A percentile compares a stretch with the other conserved stretches of the same genome.
These are phyloP conservation scores for Helotiales sp. DNA, from an alignment of 2,329 filamentous ascomycete genomes.

Conservation along the genomic window DNA sequence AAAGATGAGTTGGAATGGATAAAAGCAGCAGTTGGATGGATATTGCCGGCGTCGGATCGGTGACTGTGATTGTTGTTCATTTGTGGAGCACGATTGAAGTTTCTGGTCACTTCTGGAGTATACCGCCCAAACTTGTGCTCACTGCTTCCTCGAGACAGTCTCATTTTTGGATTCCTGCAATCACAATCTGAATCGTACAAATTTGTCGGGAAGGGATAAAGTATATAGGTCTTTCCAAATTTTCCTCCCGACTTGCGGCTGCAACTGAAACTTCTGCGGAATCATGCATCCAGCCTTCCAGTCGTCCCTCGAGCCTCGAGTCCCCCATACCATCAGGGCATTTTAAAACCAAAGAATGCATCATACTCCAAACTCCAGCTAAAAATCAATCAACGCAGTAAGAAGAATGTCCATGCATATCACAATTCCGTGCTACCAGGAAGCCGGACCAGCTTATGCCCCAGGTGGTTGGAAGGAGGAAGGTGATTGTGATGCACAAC, in stretches of 20 bases:
- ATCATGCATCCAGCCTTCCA: neutral
- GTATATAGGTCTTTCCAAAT: neutral
- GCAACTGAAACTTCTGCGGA: neutral
- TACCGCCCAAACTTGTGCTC: neutral
- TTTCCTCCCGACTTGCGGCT: neutral
- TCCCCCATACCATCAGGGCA: neutral
- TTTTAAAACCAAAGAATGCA: neutral
- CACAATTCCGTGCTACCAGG: conserved; percentile 40
- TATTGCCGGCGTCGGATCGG: too few relatives aligned
- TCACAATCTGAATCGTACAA: neutral
- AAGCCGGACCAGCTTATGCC: conserved; percentile 39
- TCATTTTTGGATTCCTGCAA: neutral
- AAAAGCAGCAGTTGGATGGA: too few relatives aligned
- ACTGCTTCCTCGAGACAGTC: neutral
- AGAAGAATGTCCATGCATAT: neutral
- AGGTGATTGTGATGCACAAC: conserved; percentile 42
- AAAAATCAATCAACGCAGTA: conserved; percentile 14
- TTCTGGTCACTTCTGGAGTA: neutral
- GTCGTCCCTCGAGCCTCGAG: neutral
- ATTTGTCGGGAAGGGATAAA: neutral
- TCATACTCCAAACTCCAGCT: conserved; percentile 8
- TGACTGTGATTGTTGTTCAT: too few relatives aligned
- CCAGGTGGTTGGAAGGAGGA: conserved; percentile 32
- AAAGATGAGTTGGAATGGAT: too few relatives aligned
- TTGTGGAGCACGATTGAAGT: too few relatives aligned